Percentiles rank a stretch among this genome's conserved stretches.
Evolutionary conservation across 345 rosid genomes (phyloP).

Genomic region (Carallia pectinifolia): DNA sequence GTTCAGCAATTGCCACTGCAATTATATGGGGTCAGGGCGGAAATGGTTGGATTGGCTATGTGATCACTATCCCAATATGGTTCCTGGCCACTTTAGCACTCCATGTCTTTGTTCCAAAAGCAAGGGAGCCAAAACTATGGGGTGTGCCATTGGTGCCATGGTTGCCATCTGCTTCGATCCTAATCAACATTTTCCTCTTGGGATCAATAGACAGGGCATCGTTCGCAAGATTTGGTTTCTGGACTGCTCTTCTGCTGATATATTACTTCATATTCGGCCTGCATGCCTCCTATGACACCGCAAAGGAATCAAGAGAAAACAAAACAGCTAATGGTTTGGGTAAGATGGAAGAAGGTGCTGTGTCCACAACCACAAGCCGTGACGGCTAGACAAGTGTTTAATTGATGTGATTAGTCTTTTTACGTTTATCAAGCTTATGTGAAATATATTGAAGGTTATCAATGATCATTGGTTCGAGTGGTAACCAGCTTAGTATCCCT

Average conservation of each 20-base stretch:
- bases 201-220: constrained; percentile 67
- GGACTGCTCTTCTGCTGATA: constrained; percentile 54
- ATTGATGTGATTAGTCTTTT: too few relatives aligned
- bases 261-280: constrained; percentile 70
- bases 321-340: neutral
- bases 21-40: constrained; percentile 47
- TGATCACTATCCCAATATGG: constrained; percentile 58
- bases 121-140: constrained; percentile 72
- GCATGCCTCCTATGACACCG: constrained; percentile 69
- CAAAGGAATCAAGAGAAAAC: constrained; percentile 22
- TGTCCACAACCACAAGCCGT: neutral
- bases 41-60: constrained; percentile 57
- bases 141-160: constrained; percentile 90
- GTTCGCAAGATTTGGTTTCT: constrained; percentile 58
- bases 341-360: constrained; percentile 18
- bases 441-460: too few relatives aligned
- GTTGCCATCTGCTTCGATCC: constrained; percentile 75
- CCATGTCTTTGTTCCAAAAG: constrained; percentile 51
- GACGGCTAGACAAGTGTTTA: too few relatives aligned
- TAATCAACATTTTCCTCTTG: constrained; percentile 67
- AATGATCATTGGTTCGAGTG: too few relatives aligned
- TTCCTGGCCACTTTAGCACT: constrained; percentile 44
- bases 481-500: too few relatives aligned
- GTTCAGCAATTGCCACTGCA: constrained; percentile 46
- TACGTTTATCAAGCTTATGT: too few relatives aligned